A percentile compares a stretch with the other conserved stretches of the same genome.
phyloP scores from a whole-genome alignment of 345 rosid species.

The Linum usitatissimum region DNA sequence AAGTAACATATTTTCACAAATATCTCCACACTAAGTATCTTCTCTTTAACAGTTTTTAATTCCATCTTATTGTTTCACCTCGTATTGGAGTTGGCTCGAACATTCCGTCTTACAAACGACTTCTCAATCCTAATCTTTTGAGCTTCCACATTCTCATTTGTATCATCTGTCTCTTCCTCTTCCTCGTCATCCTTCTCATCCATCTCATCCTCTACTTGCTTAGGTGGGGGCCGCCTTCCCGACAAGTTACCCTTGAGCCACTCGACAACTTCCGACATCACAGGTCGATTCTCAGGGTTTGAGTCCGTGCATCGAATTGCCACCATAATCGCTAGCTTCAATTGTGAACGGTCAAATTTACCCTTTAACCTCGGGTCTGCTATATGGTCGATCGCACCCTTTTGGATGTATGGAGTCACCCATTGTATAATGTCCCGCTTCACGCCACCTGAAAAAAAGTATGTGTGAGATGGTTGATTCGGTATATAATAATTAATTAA shows the following conservation, averaged over 20 bases:
- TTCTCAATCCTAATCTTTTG: conserved; percentile 14
- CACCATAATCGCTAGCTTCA: conserved; percentile 26
- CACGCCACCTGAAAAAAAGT: conserved; percentile 19
- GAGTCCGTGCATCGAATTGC: conserved; percentile 40
- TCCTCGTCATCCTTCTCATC: conserved; percentile 13
- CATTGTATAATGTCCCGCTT: conserved; percentile 52
- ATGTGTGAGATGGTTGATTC: too few relatives aligned
- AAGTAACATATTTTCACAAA: too few relatives aligned
- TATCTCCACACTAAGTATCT: too few relatives aligned
- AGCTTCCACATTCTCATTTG: conserved; percentile 7
- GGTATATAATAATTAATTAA: too few relatives aligned
- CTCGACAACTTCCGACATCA: conserved; percentile 42
- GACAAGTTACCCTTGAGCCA: conserved; percentile 32
- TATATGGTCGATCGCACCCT: conserved; percentile 37
- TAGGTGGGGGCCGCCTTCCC: conserved; percentile 16
- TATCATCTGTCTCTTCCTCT: not conserved
- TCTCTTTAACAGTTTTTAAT: too few relatives aligned
- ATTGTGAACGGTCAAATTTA: conserved; percentile 27
- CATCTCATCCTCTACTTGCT: conserved; percentile 14
- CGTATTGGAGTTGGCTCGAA: not conserved
- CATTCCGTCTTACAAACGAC: not conserved
- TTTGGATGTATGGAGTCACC: conserved; percentile 43
- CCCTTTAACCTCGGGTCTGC: conserved; percentile 46
- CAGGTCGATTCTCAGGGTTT: conserved; percentile 42
- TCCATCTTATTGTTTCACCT: conserved; percentile 3